Base-by-base conservation (phyloP, 2,329 filamentous ascomycete genomes). In the Hypoxylon sp. region DNA sequence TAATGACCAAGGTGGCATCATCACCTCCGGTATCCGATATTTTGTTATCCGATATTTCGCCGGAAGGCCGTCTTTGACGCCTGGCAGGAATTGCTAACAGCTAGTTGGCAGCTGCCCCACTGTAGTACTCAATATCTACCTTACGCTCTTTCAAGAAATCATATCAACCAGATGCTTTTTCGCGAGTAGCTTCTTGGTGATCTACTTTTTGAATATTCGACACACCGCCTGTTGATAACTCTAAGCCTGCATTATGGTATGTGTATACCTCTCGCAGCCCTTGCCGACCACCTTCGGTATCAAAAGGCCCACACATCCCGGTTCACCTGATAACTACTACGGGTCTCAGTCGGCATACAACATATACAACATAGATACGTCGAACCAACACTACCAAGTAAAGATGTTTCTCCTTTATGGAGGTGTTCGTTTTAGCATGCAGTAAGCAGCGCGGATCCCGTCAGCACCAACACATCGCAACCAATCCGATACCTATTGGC, bases 1-100 rank as follows among this genome's bases (percentile, higher is more conserved):
- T 56, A 62, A 59, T 69, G 46, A 56, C 57, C 46, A 56, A 52
- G 59, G 54, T 68, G 51, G 56, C 57, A 53, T 59, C 55, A 47
- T 50, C 17, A 15, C 5, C 20, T n/a, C n/a, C n/a, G n/a, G n/a
- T n/a, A n/a, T n/a, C n/a, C n/a, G n/a, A n/a, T n/a, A 32, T 34
- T 10, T 5, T 20, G 26, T 10, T 8, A 41, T 41, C 37, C n/a
- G 19, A 52, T 19, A n/a, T 62, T 62, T 24, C 41, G 24, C 59
- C 59, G 56, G 56, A 47, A n/a, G 24, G n/a, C 32, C 1, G 4
- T 6, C 11, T 4, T 10, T 8, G 6, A n/a, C 32, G n/a, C 32
- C 13, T 37, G 32, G 32, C 13, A 4, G n/a, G 32, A 37, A 11
- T 4, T 34, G 10, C 13, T 34, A 11, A 13, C 30, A 34, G 30